Evolutionary conservation across 2,329 filamentous ascomycete genomes (phyloP).

Genomic region (Bretziella fagacearum): DNA sequence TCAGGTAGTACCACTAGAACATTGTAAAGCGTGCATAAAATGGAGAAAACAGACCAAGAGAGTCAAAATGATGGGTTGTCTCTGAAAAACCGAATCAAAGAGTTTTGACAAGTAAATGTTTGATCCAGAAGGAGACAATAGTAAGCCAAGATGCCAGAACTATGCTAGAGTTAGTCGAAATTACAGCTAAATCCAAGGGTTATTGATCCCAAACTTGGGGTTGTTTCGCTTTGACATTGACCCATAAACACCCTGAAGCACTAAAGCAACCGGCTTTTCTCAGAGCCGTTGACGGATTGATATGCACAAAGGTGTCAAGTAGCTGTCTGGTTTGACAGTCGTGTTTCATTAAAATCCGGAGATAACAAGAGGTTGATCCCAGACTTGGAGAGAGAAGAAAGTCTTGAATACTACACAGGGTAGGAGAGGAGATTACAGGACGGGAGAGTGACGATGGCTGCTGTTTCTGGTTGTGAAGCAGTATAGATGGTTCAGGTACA

Average conservation of each 20-base stretch:
- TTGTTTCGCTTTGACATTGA: slow-evolving; percentile 3
- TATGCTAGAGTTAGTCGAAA: too few species aligned
- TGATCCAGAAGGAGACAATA: too few species aligned
- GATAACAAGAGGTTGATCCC: too few species aligned
- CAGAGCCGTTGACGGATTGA: background rate
- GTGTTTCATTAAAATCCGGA: background rate
- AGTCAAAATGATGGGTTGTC: too few species aligned
- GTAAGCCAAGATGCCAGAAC: too few species aligned
- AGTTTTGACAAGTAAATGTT: too few species aligned
- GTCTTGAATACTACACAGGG: background rate
- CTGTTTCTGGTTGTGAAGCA: background rate
- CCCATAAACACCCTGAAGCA: slow-evolving; percentile 1
- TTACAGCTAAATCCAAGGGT: background rate
- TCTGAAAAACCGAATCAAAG: too few species aligned
- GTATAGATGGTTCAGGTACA: background rate
- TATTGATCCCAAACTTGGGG: background rate
- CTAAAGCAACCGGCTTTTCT: background rate
- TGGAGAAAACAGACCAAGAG: too few species aligned
- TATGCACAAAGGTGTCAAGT: background rate
- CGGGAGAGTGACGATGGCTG: background rate
- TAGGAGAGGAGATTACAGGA: background rate
- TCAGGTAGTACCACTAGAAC: too few species aligned
- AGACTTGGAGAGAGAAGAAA: background rate
- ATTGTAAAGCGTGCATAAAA: too few species aligned
- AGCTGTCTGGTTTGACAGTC: background rate